Conservation (phyloP, 495 filamentous ascomycete genomes). For the Aspergillus nanangensis region DNA sequence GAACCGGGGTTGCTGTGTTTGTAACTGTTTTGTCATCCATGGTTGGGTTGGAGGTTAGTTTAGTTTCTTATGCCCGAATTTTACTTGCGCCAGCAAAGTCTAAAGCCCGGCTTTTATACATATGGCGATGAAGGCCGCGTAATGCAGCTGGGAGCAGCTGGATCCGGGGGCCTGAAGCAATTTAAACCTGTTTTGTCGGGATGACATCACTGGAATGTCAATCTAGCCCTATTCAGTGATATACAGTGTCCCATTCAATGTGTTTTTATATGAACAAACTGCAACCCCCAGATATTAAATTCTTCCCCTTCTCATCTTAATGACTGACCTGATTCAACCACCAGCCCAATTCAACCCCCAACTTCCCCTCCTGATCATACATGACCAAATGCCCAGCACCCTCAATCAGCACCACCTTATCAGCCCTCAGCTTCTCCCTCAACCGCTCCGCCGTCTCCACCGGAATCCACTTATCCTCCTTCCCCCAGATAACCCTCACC, state of each 20-base stretch:
- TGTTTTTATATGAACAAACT: too few relatives aligned
- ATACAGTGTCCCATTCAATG: too few relatives aligned
- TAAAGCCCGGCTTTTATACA: neutral
- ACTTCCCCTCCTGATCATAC: slow-evolving; percentile 26
- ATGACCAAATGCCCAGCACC: slow-evolving; percentile 31
- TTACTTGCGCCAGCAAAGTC: neutral
- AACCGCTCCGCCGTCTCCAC: slow-evolving; percentile 20
- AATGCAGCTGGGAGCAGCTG: too few relatives aligned
- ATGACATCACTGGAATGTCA: neutral
- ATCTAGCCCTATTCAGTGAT: too few relatives aligned
- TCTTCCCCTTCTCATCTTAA: too few relatives aligned
- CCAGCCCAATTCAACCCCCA: slow-evolving; percentile 23
- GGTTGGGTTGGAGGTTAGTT: neutral
- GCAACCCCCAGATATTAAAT: too few relatives aligned
- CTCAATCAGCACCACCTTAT: slow-evolving; percentile 23
- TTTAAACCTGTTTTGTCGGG: neutral
- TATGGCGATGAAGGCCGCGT: neutral
- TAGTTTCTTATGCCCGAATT: too few relatives aligned
- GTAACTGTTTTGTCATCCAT: neutral
- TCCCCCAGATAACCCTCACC: slow-evolving; percentile 29
- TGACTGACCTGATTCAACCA: too few relatives aligned
- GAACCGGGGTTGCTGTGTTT: neutral
- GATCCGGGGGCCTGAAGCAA: too few relatives aligned
- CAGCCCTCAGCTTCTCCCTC: slow-evolving; percentile 12
- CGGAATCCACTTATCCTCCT: slow-evolving; percentile 29